Evolutionary conservation across 208 protist genomes (phyloP).

Genomic region (Naegleria gruberi): DNA sequence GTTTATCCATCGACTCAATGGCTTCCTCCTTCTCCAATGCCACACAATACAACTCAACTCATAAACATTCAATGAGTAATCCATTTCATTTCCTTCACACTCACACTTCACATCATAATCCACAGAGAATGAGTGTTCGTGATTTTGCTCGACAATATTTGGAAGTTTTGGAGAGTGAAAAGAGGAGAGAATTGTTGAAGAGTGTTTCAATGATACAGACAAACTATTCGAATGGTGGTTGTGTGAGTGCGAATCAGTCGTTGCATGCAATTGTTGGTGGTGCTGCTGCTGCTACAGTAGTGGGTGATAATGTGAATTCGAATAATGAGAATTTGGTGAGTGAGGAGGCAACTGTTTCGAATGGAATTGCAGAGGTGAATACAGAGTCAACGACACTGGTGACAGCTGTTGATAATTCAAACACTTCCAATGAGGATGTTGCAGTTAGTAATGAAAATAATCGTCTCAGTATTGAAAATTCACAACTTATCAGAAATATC

Average conservation of each 20-base stretch:
- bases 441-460: no score
- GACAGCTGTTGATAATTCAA: no score
- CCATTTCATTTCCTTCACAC: not conserved
- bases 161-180: not conserved
- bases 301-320: not conserved
- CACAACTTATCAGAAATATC: not conserved
- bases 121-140: not conserved
- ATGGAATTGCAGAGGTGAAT: not conserved
- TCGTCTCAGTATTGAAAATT: no score
- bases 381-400: not conserved
- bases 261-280: not conserved
- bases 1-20: not conserved
- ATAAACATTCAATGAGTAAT: not conserved
- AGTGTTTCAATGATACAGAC: no score
- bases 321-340: not conserved
- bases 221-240: not conserved
- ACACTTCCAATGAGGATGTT: not conserved
- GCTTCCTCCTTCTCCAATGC: no score
- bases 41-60: not conserved
- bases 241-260: not conserved
- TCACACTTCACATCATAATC: not conserved
- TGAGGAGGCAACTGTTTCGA: no score
- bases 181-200: not conserved
- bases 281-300: not conserved
- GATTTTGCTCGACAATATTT: not conserved